Evolutionary conservation across 805 yeast genomes (phyloP).

Genomic region (Blastobotrys muscicola): DNA sequence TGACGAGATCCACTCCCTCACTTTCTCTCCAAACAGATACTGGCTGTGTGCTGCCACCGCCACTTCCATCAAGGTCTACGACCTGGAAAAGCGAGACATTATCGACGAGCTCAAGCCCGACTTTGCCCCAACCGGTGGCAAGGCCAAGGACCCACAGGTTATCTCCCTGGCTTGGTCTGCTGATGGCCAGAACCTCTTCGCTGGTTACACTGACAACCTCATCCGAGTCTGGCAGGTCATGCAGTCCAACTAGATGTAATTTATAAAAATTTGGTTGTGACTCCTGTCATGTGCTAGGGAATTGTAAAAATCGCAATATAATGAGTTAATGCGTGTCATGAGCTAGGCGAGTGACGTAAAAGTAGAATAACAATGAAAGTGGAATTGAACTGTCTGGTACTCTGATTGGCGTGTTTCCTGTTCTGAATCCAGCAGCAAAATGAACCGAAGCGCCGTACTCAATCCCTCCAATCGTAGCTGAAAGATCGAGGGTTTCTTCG

Average conservation of each 20-base stretch:
- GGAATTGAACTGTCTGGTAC: too few relatives aligned
- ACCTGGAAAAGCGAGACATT: slow-evolving; percentile 87
- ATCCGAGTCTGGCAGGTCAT: slow-evolving; percentile 99
- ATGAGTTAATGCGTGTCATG: too few relatives aligned
- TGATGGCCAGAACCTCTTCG: slow-evolving; percentile 98
- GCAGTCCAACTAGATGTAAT: slow-evolving; percentile 34
- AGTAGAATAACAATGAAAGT: too few relatives aligned
- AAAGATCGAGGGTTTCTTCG: too few relatives aligned
- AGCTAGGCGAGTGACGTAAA: too few relatives aligned
- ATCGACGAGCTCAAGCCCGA: slow-evolving; percentile 98
- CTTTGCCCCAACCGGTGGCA: slow-evolving; percentile 70
- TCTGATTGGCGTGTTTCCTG: too few relatives aligned
- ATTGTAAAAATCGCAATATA: too few relatives aligned
- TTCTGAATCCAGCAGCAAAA: too few relatives aligned
- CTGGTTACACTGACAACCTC: slow-evolving; percentile 99
- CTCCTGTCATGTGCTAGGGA: too few relatives aligned
- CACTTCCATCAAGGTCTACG: slow-evolving; percentile 95
- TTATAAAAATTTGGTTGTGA: background rate
- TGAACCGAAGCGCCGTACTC: too few relatives aligned
- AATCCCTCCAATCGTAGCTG: too few relatives aligned
- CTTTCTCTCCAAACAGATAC: slow-evolving; percentile 99
- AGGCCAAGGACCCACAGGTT: slow-evolving; percentile 96
- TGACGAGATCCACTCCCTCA: slow-evolving; percentile 95
- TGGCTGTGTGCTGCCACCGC: slow-evolving; percentile 99
- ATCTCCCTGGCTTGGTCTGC: slow-evolving; percentile 99